Conservation (phyloP, 1,284 basidiomycete species). For the Trametes hirsuta region DNA sequence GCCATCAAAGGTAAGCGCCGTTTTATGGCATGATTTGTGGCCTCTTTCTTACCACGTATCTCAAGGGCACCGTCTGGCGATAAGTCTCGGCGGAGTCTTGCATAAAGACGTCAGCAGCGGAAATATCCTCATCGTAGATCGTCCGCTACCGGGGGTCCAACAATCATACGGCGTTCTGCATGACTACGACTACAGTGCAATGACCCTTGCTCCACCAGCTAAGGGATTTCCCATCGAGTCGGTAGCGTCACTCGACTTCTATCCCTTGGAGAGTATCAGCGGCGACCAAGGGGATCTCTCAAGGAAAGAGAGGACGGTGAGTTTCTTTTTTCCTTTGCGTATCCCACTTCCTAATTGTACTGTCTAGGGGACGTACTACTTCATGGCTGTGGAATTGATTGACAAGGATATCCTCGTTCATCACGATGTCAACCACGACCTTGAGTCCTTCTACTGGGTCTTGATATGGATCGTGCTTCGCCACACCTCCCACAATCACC, state of each 20-base stretch:
- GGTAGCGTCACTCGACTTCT: not conserved
- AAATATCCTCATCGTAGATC: not conserved
- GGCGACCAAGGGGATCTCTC: not conserved
- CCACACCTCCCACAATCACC: conserved; percentile 6
- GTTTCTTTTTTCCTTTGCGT: not conserved
- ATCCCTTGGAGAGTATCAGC: not conserved
- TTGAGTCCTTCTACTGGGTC: conserved; percentile 23
- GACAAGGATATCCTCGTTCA: not conserved
- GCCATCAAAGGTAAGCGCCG: conserved; percentile 15
- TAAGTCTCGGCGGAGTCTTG: not conserved
- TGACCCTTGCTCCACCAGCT: not conserved
- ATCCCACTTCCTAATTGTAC: not conserved
- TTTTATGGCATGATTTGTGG: not conserved
- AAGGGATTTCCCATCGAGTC: not conserved
- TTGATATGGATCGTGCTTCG: conserved; percentile 17
- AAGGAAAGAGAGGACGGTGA: not conserved
- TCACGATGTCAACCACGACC: conserved; percentile 13
- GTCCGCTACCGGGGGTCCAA: not conserved
- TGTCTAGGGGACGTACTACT: not conserved
- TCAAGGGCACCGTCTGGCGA: conserved; percentile 7
- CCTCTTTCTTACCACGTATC: not conserved
- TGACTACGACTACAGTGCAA: conserved; percentile 1
- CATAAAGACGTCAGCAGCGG: conserved; percentile 1
- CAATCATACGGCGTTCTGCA: not conserved
- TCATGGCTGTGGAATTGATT: conserved; percentile 16